phyloP scores from a whole-genome alignment of 2,329 filamentous ascomycete species.

The Akanthomyces lecanii region DNA sequence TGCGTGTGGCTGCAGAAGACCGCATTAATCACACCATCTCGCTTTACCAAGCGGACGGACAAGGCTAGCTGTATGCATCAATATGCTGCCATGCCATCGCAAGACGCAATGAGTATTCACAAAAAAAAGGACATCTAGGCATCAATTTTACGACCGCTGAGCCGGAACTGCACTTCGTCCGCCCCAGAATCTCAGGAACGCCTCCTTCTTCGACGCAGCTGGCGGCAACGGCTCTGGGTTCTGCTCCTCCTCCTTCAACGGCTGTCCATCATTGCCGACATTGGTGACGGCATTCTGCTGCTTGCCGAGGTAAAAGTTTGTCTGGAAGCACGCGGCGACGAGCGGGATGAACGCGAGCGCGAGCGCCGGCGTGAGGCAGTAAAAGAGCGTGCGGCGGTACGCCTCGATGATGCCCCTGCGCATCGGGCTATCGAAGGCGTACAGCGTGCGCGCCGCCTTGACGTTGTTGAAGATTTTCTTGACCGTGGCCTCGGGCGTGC shows the following conservation, averaged over 20 bases:
- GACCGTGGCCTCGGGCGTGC: conserved; percentile 21
- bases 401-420: conserved; percentile 26
- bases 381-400: conserved; percentile 32
- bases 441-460: conserved; percentile 13
- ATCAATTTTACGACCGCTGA: not conserved
- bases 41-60: no score
- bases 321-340: conserved; percentile 35
- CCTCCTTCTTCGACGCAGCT: conserved; percentile 24
- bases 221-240: conserved; percentile 20
- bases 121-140: not conserved
- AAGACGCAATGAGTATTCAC: not conserved
- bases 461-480: conserved; percentile 11
- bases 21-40: no score
- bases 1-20: not conserved
- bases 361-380: conserved; percentile 31
- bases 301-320: conserved; percentile 33
- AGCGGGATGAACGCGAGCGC: conserved; percentile 31
- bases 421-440: conserved; percentile 21
- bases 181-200: conserved; percentile 27
- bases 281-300: conserved; percentile 29
- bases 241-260: conserved; percentile 22
- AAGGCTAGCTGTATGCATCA: no score
- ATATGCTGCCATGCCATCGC: no score
- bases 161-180: not conserved
- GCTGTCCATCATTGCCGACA: conserved; percentile 25